phyloP scores from a whole-genome alignment of 106 monocot species.

The Agapanthus africanus region DNA sequence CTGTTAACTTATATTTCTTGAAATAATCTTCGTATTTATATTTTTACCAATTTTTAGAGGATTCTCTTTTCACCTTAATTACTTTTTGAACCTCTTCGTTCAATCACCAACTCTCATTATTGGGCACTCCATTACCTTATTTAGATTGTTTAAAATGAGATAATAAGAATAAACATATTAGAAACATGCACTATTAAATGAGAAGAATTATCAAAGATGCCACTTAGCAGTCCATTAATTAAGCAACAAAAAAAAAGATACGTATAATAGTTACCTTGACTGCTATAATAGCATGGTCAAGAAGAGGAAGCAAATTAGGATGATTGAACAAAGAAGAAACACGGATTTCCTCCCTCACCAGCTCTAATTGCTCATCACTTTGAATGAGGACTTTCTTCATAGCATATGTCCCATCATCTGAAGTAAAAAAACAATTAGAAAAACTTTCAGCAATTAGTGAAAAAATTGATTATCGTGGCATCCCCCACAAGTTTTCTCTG shows the following conservation, averaged over 20 bases:
- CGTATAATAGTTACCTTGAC: conserved; percentile 72
- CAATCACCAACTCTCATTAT: too few relatives aligned
- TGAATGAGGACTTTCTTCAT: conserved; percentile 94
- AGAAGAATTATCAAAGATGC: not conserved
- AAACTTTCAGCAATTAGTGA: not conserved
- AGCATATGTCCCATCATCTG: conserved; percentile 89
- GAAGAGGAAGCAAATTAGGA: conserved; percentile 89
- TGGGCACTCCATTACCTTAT: too few relatives aligned
- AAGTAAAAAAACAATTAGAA: conserved; percentile 5
- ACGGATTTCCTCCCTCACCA: conserved; percentile 89
- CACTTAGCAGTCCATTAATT: not conserved
- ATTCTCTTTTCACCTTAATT: too few relatives aligned
- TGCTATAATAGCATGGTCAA: conserved; percentile 88
- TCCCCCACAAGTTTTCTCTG: not conserved
- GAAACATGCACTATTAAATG: conserved; percentile 2
- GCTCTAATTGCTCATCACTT: conserved; percentile 73
- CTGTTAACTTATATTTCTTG: too few relatives aligned
- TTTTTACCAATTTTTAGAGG: too few relatives aligned
- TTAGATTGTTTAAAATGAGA: not conserved
- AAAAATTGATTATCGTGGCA: not conserved
- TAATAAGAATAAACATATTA: not conserved
- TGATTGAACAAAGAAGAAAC: conserved; percentile 88
- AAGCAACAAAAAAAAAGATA: too few relatives aligned
- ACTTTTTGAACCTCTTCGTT: too few relatives aligned
- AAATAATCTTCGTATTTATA: too few relatives aligned